Evolutionary conservation across 2,329 filamentous ascomycete species (phyloP).

Genomic region (Hypoxylon sp.): DNA sequence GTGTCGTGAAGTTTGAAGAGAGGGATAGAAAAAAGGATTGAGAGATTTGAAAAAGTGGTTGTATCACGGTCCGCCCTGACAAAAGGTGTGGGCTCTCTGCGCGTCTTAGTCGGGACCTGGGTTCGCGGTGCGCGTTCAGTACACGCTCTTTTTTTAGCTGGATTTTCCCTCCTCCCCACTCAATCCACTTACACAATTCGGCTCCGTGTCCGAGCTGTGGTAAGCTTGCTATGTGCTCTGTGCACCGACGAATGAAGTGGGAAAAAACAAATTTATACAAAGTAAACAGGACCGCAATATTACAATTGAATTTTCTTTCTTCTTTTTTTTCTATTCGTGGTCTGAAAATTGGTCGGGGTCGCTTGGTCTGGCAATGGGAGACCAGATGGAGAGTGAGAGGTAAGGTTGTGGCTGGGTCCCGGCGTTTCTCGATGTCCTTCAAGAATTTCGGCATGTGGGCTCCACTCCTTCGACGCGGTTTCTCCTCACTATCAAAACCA

Average conservation of each 20-base stretch:
- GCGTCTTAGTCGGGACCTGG: slow-evolving; percentile 47
- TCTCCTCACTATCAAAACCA: slow-evolving; percentile 36
- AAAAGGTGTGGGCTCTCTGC: slow-evolving; percentile 43
- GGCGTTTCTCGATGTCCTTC: slow-evolving; percentile 30
- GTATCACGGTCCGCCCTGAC: slow-evolving; percentile 45
- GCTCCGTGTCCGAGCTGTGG: slow-evolving; percentile 36
- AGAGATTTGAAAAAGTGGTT: slow-evolving; percentile 38
- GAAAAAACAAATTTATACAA: slow-evolving; percentile 8
- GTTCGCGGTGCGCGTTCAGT: slow-evolving; percentile 47
- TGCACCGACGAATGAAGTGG: slow-evolving; percentile 9
- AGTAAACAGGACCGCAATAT: slow-evolving; percentile 23
- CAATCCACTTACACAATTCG: slow-evolving; percentile 31
- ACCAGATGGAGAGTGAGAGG: slow-evolving; percentile 21
- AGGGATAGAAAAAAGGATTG: slow-evolving; percentile 41
- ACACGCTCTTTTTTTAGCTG: slow-evolving; percentile 43
- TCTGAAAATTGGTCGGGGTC: slow-evolving; percentile 34
- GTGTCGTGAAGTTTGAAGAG: slow-evolving; percentile 43
- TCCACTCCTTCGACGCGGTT: slow-evolving; percentile 39
- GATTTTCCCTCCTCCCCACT: slow-evolving; percentile 38
- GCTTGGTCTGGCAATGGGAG: slow-evolving; percentile 29
- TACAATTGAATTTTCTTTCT: slow-evolving; percentile 17
- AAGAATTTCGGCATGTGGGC: slow-evolving; percentile 26
- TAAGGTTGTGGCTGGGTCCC: slow-evolving; percentile 20
- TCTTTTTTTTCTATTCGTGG: slow-evolving; percentile 26
- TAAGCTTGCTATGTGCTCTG: neutral